Evolutionary conservation across 2,329 filamentous ascomycete genomes (phyloP).

Genomic region (Fusarium ambrosium): DNA sequence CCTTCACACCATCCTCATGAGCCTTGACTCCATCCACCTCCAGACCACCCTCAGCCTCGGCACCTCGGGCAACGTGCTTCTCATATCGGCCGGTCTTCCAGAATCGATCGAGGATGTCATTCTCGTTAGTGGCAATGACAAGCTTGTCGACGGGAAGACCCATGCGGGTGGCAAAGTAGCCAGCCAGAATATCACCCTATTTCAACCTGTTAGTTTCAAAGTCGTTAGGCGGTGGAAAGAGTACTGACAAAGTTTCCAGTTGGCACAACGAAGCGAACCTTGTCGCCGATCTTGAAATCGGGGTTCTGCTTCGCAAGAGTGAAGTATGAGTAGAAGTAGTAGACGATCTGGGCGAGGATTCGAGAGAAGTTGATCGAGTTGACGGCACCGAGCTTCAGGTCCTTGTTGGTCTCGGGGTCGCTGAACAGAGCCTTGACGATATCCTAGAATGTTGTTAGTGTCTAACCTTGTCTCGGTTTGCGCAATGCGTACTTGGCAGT

Average conservation of each 20-base stretch:
- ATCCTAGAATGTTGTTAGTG: constrained; percentile 39
- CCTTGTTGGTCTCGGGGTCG: constrained; percentile 85
- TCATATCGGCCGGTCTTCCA: constrained; percentile 92
- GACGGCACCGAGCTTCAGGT: constrained; percentile 88
- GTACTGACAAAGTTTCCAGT: constrained; percentile 87
- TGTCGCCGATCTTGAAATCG: constrained; percentile 73
- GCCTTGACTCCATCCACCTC: constrained; percentile 72
- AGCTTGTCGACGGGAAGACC: constrained; percentile 90
- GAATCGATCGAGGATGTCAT: constrained; percentile 96
- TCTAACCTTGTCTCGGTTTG: neutral
- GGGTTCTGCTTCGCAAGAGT: constrained; percentile 74
- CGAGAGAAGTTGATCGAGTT: constrained; percentile 98
- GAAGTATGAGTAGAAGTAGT: constrained; percentile 98
- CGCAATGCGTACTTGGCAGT: constrained; percentile 78
- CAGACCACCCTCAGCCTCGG: constrained; percentile 73
- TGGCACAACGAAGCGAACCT: constrained; percentile 88
- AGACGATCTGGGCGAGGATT: constrained; percentile 96
- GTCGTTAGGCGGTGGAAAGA: neutral
- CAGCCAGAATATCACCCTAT: constrained; percentile 83
- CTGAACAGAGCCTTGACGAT: constrained; percentile 94
- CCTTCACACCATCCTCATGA: constrained; percentile 83
- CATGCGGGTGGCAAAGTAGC: constrained; percentile 93
- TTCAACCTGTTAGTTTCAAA: neutral
- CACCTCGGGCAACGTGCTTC: constrained; percentile 77
- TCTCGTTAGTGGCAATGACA: constrained; percentile 95